phyloP scores from a whole-genome alignment of 1,284 basidiomycete genomes.

The Acaromyces ingoldii region DNA sequence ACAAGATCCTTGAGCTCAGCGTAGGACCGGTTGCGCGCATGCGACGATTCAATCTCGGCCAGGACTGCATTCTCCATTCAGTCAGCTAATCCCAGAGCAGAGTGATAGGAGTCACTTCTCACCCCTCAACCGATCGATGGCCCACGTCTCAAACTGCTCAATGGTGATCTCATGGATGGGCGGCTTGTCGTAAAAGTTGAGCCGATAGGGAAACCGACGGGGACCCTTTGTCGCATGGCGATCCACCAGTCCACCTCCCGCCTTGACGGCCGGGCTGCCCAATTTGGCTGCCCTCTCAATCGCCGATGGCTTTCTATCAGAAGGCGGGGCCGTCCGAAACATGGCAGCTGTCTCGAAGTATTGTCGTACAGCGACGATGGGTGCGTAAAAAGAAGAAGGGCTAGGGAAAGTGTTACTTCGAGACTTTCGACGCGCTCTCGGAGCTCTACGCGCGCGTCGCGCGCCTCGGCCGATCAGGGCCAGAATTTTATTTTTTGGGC shows the following conservation, averaged over 20 bases:
- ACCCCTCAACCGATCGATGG: conserved; percentile 74
- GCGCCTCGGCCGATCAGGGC: too few relatives aligned
- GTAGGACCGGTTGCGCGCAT: conserved; percentile 73
- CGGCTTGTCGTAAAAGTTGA: conserved; percentile 67
- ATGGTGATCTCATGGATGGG: conserved; percentile 85
- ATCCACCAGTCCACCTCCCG: too few relatives aligned
- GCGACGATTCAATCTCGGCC: conserved; percentile 88
- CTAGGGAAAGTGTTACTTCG: too few relatives aligned
- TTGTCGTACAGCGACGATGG: too few relatives aligned
- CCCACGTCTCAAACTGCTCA: conserved; percentile 91
- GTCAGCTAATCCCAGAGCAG: background rate
- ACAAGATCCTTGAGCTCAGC: conserved; percentile 70
- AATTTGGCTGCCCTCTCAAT: conserved; percentile 1
- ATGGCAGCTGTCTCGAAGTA: too few relatives aligned
- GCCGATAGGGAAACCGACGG: conserved; percentile 34
- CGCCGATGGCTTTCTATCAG: background rate
- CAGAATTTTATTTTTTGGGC: too few relatives aligned
- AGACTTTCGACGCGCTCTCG: too few relatives aligned
- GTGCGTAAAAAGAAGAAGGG: too few relatives aligned
- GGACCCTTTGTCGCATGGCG: conserved; percentile 11
- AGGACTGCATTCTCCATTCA: conserved; percentile 57
- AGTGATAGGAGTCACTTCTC: background rate
- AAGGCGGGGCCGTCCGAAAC: conserved; percentile 1
- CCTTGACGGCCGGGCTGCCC: background rate
- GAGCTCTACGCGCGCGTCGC: too few relatives aligned